These are phyloP conservation scores for Rachicladosporium sp. DNA, from an alignment of 2,329 filamentous ascomycete species.

Conservation along the genomic window DNA sequence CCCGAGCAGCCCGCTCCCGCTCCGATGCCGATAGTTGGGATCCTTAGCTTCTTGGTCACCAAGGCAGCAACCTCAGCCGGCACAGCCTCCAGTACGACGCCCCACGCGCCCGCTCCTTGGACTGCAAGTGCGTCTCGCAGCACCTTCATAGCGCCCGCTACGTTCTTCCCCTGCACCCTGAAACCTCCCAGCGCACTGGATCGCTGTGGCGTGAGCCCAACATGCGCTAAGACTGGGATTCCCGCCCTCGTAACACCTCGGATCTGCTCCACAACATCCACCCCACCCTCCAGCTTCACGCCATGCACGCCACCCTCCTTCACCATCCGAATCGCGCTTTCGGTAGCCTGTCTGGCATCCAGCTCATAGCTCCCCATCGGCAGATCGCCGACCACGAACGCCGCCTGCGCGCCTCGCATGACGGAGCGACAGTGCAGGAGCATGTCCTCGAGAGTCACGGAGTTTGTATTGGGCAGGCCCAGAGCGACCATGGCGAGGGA, in stretches of 20 bases:
- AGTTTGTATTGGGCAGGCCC: slow-evolving; percentile 90
- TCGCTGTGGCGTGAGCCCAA: slow-evolving; percentile 86
- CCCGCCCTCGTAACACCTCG: slow-evolving; percentile 72
- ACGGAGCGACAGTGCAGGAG: slow-evolving; percentile 86
- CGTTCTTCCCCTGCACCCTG: slow-evolving; percentile 84
- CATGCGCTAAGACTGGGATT: slow-evolving; percentile 86
- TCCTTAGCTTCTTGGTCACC: slow-evolving; percentile 64
- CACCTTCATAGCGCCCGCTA: slow-evolving; percentile 57
- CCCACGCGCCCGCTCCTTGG: slow-evolving; percentile 81
- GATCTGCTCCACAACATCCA: slow-evolving; percentile 79
- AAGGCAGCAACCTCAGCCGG: slow-evolving; percentile 71
- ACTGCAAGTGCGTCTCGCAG: slow-evolving; percentile 78
- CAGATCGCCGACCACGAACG: slow-evolving; percentile 86
- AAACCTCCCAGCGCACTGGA: slow-evolving; percentile 91
- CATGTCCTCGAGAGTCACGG: slow-evolving; percentile 88
- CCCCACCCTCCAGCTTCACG: slow-evolving; percentile 86
- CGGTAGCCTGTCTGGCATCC: slow-evolving; percentile 70
- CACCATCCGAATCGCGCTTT: slow-evolving; percentile 74
- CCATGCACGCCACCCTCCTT: slow-evolving; percentile 82
- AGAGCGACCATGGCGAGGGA: slow-evolving; percentile 93
- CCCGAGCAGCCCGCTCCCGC: slow-evolving; percentile 86
- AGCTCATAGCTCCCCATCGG: slow-evolving; percentile 97
- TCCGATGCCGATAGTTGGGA: slow-evolving; percentile 94
- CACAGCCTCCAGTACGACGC: slow-evolving; percentile 79
- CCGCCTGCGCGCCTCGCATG: slow-evolving; percentile 63